Evolutionary conservation across 2,329 filamentous ascomycete genomes (phyloP).

Genomic region (Fusarium denticulatum): DNA sequence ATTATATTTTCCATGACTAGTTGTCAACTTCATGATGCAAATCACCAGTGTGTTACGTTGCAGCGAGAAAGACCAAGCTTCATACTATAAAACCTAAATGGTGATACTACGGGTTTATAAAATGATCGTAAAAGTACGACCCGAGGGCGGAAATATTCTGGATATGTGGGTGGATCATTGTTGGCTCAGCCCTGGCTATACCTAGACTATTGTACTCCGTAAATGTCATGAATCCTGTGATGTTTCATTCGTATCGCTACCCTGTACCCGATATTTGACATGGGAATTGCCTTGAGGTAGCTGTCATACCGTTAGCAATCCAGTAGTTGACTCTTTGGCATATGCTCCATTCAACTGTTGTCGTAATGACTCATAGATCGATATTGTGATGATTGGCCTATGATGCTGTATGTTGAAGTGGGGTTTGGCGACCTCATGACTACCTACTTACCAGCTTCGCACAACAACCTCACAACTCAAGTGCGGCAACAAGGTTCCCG

Average conservation of each 20-base stretch:
- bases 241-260: not conserved
- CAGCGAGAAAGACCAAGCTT: constrained; percentile 9
- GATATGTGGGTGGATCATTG: constrained; percentile 18
- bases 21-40: not conserved
- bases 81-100: constrained; percentile 16
- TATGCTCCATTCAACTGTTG: not conserved
- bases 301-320: not conserved
- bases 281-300: not conserved
- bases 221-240: not conserved
- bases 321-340: not conserved
- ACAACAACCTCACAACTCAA: not conserved
- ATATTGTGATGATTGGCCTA: constrained; percentile 17
- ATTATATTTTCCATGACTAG: not conserved
- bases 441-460: constrained; percentile 5
- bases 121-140: not conserved
- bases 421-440: constrained; percentile 13
- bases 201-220: not conserved
- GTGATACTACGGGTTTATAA: constrained; percentile 19
- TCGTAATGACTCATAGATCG: constrained; percentile 36
- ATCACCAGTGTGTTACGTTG: not conserved
- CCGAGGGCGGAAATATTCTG: constrained; percentile 13
- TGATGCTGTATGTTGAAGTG: constrained; percentile 23
- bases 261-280: not conserved
- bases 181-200: not conserved
- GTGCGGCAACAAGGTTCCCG: not conserved